Conservation (phyloP, 768 basidiomycete genomes). For the Neoboletus brunneissimus region DNA sequence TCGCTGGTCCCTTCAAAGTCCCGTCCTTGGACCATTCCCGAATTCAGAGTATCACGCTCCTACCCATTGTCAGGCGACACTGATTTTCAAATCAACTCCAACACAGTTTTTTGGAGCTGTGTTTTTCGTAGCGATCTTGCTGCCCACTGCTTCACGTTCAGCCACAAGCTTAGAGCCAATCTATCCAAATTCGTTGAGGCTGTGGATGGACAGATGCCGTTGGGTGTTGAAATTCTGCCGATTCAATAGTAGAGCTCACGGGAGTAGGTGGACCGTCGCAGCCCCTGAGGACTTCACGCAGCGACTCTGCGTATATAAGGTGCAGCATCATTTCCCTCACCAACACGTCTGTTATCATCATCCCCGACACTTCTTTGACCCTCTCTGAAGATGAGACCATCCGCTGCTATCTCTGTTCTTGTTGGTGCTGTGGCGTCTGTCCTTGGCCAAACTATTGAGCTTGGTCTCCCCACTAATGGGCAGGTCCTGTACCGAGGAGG, state of each 20-base stretch:
- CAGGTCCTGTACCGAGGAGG: constrained; percentile 14
- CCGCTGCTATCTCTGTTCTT: constrained; percentile 7
- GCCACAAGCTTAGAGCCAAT: not conserved
- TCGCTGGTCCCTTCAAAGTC: no score
- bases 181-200: not conserved
- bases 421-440: constrained; percentile 5
- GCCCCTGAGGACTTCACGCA: not conserved
- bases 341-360: not conserved
- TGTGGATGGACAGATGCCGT: not conserved
- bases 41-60: no score
- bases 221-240: no score
- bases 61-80: no score
- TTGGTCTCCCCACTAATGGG: constrained; percentile 24
- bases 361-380: not conserved
- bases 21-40: no score
- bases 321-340: not conserved
- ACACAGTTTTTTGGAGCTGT: not conserved
- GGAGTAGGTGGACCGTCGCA: no score
- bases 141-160: not conserved
- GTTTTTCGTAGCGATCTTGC: not conserved
- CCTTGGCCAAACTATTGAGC: constrained; percentile 28
- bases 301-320: constrained; percentile 3
- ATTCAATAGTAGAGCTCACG: no score
- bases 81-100: not conserved
- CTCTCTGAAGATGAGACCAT: constrained; percentile 16